These are phyloP conservation scores for Ogataea corticis DNA, from an alignment of 805 yeast genomes.

Conservation along the genomic window DNA sequence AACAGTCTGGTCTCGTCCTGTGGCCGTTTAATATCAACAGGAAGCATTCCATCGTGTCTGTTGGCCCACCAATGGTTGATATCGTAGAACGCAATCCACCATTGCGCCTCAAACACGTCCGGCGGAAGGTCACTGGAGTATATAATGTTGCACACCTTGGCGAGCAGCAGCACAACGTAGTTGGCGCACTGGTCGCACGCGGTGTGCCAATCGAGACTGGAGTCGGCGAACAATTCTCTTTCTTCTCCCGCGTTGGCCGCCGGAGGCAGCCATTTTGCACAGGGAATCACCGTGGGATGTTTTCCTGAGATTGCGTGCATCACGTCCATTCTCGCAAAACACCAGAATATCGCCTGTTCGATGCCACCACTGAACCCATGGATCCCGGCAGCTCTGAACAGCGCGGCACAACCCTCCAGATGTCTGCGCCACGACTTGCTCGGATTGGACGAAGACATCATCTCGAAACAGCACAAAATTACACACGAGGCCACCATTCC, in stretches of 20 bases:
- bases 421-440: constrained; percentile 40
- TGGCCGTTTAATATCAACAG: constrained; percentile 23
- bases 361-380: constrained; percentile 39
- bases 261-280: constrained; percentile 38
- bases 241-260: constrained; percentile 21
- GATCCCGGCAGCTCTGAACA: constrained; percentile 38
- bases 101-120: constrained; percentile 34
- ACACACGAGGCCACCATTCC: constrained; percentile 26
- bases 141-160: constrained; percentile 38
- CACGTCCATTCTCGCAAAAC: constrained; percentile 45
- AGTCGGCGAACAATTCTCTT: constrained; percentile 23
- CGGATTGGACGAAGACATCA: constrained; percentile 41
- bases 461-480: constrained; percentile 38
- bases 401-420: constrained; percentile 42
- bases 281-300: constrained; percentile 37
- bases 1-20: constrained; percentile 33
- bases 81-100: constrained; percentile 41
- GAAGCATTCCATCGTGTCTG: constrained; percentile 36
- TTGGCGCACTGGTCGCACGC: constrained; percentile 38
- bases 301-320: constrained; percentile 41
- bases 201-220: constrained; percentile 16
- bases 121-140: constrained; percentile 16
- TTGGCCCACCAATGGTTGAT: constrained; percentile 37
- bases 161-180: constrained; percentile 40
- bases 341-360: constrained; percentile 43